Conservation (phyloP, 306 rosid genomes). For the Inga laurina region DNA sequence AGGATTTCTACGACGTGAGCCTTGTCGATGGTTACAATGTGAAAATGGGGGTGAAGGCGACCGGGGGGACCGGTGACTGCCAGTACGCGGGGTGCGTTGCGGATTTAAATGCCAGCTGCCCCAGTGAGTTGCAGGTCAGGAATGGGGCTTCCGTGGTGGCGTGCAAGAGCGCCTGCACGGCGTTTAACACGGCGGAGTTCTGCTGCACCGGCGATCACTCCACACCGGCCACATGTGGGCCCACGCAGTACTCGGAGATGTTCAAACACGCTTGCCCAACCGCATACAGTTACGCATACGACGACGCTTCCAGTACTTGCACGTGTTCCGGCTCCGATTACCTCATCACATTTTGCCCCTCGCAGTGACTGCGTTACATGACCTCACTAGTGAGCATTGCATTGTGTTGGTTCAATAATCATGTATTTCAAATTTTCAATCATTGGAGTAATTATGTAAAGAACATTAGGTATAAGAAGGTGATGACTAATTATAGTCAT, state of each 20-base stretch:
- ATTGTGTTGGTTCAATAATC: neutral
- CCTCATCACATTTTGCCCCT: constrained; percentile 70
- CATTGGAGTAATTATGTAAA: neutral
- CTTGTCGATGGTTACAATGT: constrained; percentile 93
- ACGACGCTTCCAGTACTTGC: constrained; percentile 87
- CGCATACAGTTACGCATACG: constrained; percentile 92
- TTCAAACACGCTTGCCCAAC: constrained; percentile 88
- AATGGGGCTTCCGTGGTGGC: constrained; percentile 59
- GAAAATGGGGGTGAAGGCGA: constrained; percentile 68
- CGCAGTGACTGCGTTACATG: neutral
- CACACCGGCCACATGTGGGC: constrained; percentile 72
- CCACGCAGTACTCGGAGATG: constrained; percentile 73
- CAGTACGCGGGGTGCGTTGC: constrained; percentile 80
- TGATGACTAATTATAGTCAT: neutral
- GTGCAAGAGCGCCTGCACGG: constrained; percentile 86
- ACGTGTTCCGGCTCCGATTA: constrained; percentile 80
- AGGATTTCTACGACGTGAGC: constrained; percentile 88
- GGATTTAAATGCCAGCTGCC: constrained; percentile 66
- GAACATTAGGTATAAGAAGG: neutral
- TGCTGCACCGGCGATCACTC: constrained; percentile 85
- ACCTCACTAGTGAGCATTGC: neutral
- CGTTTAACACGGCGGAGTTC: constrained; percentile 62
- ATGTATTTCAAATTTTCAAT: neutral
- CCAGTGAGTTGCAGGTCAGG: constrained; percentile 56
- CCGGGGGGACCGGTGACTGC: constrained; percentile 80